phyloP scores from a whole-genome alignment of 139 green algal genomes.

The Eudorina sp. region DNA sequence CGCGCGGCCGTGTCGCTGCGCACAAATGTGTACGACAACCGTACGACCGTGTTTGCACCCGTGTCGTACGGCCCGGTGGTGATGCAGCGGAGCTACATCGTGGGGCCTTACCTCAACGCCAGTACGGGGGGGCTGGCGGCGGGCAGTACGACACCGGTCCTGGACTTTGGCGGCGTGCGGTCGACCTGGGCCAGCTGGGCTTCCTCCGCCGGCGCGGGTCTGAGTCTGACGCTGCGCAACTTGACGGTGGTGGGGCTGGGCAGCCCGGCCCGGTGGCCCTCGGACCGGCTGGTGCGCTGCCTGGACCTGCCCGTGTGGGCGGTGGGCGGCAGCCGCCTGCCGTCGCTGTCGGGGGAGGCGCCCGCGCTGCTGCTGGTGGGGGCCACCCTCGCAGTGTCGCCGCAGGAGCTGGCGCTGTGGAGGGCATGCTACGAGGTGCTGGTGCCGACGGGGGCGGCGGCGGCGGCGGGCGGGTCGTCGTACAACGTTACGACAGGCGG shows the following conservation, averaged over 20 bases:
- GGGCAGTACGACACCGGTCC: background rate
- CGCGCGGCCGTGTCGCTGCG: constrained; percentile 6
- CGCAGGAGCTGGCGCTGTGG: constrained; percentile 38
- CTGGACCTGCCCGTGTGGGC: constrained; percentile 47
- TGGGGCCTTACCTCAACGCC: constrained; percentile 9
- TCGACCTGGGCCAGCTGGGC: background rate
- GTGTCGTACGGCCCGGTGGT: constrained; percentile 22
- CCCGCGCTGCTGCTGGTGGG: constrained; percentile 9
- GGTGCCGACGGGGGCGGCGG: too few species aligned
- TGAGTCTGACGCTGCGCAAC: constrained; percentile 21
- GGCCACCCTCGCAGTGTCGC: background rate
- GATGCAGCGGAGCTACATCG: constrained; percentile 10
- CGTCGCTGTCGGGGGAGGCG: background rate
- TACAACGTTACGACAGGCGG: background rate
- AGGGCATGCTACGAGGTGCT: background rate
- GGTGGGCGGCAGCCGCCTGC: background rate
- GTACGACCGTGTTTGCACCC: background rate
- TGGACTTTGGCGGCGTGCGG: background rate
- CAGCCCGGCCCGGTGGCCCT: constrained; percentile 23
- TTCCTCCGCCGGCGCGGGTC: background rate
- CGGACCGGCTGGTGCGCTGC: constrained; percentile 23
- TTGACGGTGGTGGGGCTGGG: constrained; percentile 34
- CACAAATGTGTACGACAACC: background rate
- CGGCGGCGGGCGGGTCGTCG: background rate
- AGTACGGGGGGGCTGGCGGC: background rate